Evolutionary conservation across 1,284 basidiomycete genomes (phyloP).

Genomic region (Tranzscheliella williamsii): DNA sequence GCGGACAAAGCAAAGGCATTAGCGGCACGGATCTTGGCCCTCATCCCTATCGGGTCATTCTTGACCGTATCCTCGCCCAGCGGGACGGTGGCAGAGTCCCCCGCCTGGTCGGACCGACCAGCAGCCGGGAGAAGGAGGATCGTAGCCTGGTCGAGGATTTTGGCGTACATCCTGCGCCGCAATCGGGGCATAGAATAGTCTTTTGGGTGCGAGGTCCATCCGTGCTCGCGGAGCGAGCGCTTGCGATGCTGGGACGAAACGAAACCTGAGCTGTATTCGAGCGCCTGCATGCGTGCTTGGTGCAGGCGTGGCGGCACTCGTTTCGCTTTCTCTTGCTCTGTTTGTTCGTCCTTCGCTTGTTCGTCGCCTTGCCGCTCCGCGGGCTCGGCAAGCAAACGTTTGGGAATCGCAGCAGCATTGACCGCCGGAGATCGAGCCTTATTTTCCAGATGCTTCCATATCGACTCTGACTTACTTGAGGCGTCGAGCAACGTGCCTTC

Average conservation of each 20-base stretch:
- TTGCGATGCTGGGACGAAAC: conserved; percentile 2
- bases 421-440: not conserved
- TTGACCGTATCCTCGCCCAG: not conserved
- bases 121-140: not conserved
- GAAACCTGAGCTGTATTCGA: conserved; percentile 4
- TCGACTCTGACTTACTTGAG: not conserved
- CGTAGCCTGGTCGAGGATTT: conserved; percentile 5
- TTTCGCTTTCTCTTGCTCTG: too few relatives aligned
- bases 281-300: not conserved
- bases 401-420: not conserved
- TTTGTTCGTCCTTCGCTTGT: not conserved
- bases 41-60: conserved; percentile 13
- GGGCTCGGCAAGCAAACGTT: not conserved
- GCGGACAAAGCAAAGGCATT: too few relatives aligned
- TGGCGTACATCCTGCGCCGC: conserved; percentile 13
- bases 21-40: not conserved
- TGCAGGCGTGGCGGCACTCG: not conserved
- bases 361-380: not conserved
- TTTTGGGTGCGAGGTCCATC: conserved; percentile 21
- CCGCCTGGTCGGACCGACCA: not conserved
- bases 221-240: conserved; percentile 1
- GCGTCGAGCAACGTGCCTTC: not conserved
- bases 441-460: conserved; percentile 2
- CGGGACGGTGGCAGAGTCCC: not conserved
- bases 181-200: conserved; percentile 2